Evolutionary conservation across 495 filamentous ascomycete species (phyloP).

Genomic region (Neurospora sp.): DNA sequence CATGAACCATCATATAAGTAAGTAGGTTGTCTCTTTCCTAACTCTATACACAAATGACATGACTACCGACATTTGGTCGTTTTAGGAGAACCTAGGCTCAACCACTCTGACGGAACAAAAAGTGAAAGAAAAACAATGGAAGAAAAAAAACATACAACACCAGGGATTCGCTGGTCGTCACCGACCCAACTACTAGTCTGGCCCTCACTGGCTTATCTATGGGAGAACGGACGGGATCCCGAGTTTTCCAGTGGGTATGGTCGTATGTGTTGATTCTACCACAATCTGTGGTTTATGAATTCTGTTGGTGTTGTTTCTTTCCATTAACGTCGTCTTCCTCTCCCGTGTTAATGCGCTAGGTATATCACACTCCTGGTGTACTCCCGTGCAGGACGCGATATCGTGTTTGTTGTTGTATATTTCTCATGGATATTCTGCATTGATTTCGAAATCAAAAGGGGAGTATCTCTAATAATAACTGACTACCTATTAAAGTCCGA

Average conservation of each 20-base stretch:
- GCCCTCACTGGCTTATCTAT: conserved; percentile 28
- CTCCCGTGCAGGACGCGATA: not conserved
- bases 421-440: not conserved
- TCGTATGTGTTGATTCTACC: not conserved
- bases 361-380: not conserved
- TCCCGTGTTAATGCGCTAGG: not conserved
- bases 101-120: too few relatives aligned
- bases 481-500: not conserved
- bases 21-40: too few relatives aligned
- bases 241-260: conserved; percentile 1
- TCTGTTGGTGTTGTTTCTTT: not conserved
- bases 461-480: not conserved
- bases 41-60: too few relatives aligned
- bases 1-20: too few relatives aligned
- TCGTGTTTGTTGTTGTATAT: not conserved
- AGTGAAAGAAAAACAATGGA: too few relatives aligned
- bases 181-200: conserved; percentile 37
- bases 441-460: not conserved
- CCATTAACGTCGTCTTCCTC: too few relatives aligned
- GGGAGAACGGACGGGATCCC: conserved; percentile 45
- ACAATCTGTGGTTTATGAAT: not conserved
- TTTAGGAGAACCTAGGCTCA: too few relatives aligned
- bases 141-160: conserved; percentile 34
- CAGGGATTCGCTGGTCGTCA: conserved; percentile 30
- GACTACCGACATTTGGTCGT: too few relatives aligned